Conservation (phyloP, 164 flowering plant species). For the Vitis amurensis region DNA sequence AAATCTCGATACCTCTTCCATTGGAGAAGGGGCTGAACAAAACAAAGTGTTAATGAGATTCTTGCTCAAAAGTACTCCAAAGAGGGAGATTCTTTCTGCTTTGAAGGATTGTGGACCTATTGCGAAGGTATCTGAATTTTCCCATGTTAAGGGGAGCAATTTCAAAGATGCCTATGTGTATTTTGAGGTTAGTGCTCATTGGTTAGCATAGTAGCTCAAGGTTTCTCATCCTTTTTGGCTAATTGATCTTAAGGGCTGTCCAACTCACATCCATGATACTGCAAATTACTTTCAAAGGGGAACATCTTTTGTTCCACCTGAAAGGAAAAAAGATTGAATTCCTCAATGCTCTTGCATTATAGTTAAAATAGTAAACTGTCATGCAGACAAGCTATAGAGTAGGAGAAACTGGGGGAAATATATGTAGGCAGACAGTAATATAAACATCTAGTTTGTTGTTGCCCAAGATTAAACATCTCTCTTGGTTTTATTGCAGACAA, state of each 20-base stretch:
- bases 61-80: conserved; percentile 6
- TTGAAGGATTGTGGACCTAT: conserved; percentile 27
- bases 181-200: conserved; percentile 32
- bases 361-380: background rate
- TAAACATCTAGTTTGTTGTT: background rate
- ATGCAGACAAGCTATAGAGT: background rate
- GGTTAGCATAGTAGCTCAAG: background rate
- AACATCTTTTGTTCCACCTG: no score
- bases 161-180: conserved; percentile 31
- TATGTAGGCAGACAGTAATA: background rate
- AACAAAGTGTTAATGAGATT: conserved; percentile 33
- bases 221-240: no score
- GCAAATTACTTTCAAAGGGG: no score
- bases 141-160: conserved; percentile 10
- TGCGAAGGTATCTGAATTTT: conserved; percentile 12
- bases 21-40: conserved; percentile 10
- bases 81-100: conserved; percentile 5
- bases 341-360: background rate
- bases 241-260: no score
- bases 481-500: conserved; percentile 28
- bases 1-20: background rate
- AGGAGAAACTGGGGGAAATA: no score
- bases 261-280: no score
- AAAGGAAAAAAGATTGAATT: no score
- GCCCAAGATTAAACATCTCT: background rate